A percentile compares a stretch with the other conserved stretches of the same genome.
phyloP scores from a whole-genome alignment of 768 basidiomycete genomes.

The Imleria badia region DNA sequence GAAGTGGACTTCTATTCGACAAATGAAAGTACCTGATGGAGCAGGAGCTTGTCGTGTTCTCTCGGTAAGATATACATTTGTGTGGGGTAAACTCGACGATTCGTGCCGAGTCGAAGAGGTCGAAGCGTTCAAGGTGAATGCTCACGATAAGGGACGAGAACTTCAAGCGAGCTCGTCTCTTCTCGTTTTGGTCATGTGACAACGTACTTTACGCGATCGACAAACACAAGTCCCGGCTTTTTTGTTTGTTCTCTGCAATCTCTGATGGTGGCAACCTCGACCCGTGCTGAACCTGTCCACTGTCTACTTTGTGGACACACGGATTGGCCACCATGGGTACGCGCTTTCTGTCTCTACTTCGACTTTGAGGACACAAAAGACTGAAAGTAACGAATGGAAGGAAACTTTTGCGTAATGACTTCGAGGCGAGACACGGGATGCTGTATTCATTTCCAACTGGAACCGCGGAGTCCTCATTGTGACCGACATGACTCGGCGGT shows the following conservation, averaged over 20 bases:
- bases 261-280: constrained; percentile 3
- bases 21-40: constrained; percentile 55
- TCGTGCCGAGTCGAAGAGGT: not conserved
- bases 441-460: constrained; percentile 2
- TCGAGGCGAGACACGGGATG: not conserved
- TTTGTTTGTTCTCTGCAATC: not conserved
- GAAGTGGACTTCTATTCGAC: not conserved
- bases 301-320: not conserved
- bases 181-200: constrained; percentile 11
- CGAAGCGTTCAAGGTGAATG: not conserved
- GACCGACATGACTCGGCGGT: not conserved
- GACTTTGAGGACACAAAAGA: constrained; percentile 12
- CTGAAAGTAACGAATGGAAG: constrained; percentile 1
- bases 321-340: not conserved
- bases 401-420: not conserved
- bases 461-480: not conserved
- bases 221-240: not conserved
- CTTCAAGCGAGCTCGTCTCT: not conserved
- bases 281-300: not conserved
- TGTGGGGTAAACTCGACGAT: not conserved
- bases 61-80: constrained; percentile 73
- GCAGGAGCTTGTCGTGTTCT: constrained; percentile 71
- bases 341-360: constrained; percentile 4
- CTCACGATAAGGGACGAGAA: constrained; percentile 9
- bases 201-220: not conserved